Evolutionary conservation across 176 grass and related monocot genomes (phyloP), one percentile per base, ranked within the genome.

Genomic region (Carex parvula): DNA sequence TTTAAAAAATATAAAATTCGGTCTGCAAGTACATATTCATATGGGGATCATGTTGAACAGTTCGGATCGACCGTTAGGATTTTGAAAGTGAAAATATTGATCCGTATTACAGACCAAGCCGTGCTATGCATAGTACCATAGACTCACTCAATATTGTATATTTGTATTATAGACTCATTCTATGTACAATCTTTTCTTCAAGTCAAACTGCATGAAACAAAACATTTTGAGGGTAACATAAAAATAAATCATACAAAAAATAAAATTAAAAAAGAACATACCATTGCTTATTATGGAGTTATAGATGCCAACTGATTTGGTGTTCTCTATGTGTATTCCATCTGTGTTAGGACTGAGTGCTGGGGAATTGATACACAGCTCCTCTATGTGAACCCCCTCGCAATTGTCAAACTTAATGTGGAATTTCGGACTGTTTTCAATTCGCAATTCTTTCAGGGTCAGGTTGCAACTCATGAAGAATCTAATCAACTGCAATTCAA

Each of bases 401-500:
- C 94, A 97, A 39, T 86, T 89, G 85, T 97, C 92, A 80, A 97
- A 97, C 29, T 93, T 90, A 57, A 97, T 79, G 77, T 97, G 94
- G 55, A 97, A 97, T 87, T 97, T 89, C 3, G 94, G 92, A 75
- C 94, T 97, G 90, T 97, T 97, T 87, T 97, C 92, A 73, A 97
- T 91, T 54, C 87, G 33, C 39, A 97, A 84, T 59, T 85, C 85
- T 69, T 75, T 76, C 8, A 97, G 90, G 9, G 24, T 83, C 83
- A 97, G 63, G 70, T 97, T 94, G 64, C 85, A 30, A 86, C 94
- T 97, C 83, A 84, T 65, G 70, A 97, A 94, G 85, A 97, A 97
- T 74, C 94, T 90, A 42, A 97, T 60, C 64, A 97, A 85, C 92
- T 97, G 92, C 21, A 62, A 67, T 33, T 55, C 3, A 62, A 66